Evolutionary conservation across 768 basidiomycete species (phyloP).

Genomic region (Galerina marginata): DNA sequence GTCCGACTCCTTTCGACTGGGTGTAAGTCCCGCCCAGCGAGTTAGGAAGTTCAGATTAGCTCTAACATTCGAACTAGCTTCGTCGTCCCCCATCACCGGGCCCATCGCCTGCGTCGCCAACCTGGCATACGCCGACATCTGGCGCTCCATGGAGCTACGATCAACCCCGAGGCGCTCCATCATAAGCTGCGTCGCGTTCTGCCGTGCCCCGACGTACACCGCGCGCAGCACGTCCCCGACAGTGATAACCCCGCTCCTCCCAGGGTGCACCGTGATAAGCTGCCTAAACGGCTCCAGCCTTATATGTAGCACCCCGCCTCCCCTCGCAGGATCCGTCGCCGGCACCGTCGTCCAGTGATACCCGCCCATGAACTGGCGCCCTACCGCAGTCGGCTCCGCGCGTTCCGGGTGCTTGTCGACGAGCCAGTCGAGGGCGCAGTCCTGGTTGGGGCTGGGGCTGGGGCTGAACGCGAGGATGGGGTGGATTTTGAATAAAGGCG

Average conservation of each 20-base stretch:
- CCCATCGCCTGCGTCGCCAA: background rate
- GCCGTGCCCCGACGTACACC: constrained; percentile 18
- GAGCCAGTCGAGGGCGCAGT: background rate
- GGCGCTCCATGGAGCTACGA: constrained; percentile 2
- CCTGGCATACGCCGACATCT: background rate
- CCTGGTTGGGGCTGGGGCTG: background rate
- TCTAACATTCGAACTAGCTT: constrained; percentile 12
- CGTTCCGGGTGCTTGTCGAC: constrained; percentile 1
- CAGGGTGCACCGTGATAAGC: constrained; percentile 20
- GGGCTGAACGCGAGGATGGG: constrained; percentile 14
- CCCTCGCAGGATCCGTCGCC: constrained; percentile 6
- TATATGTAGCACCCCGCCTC: constrained; percentile 13
- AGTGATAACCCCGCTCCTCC: constrained; percentile 16
- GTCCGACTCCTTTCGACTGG: constrained; percentile 19
- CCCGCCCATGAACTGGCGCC: background rate
- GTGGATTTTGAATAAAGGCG: constrained; percentile 18
- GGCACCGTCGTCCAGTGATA: constrained; percentile 26
- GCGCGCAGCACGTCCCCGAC: constrained; percentile 23
- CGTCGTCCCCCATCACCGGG: constrained; percentile 12
- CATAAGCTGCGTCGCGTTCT: constrained; percentile 11
- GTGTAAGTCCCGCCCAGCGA: constrained; percentile 22
- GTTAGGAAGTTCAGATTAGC: constrained; percentile 15
- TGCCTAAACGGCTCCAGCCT: constrained; percentile 18
- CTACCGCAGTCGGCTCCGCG: constrained; percentile 4
- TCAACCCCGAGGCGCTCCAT: constrained; percentile 10